Conservation (phyloP, 2,329 filamentous ascomycete genomes). For the Pestalotiopsis sp. region DNA sequence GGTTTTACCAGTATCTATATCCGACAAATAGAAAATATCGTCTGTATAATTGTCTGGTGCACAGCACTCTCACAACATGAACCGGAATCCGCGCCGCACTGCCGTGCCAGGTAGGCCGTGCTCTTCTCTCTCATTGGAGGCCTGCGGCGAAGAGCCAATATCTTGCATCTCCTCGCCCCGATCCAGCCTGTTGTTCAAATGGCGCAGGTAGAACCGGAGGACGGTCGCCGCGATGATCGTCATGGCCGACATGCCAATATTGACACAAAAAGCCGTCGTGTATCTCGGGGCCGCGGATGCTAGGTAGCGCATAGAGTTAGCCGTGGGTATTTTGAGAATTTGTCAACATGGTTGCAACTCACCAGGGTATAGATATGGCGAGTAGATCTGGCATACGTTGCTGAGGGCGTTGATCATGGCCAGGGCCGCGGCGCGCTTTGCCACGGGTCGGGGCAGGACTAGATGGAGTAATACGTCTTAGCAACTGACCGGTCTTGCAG, state of each 20-base stretch:
- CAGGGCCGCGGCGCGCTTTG: constrained; percentile 9
- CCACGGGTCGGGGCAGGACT: constrained; percentile 10
- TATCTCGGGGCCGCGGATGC: constrained; percentile 9
- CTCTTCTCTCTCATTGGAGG: constrained; percentile 1
- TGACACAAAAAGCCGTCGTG: constrained; percentile 5
- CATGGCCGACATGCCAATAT: constrained; percentile 11
- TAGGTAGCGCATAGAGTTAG: background rate
- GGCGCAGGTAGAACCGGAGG: constrained; percentile 1
- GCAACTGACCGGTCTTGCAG: background rate
- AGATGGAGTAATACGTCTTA: background rate
- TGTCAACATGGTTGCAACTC: background rate
- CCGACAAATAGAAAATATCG: background rate
- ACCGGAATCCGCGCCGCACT: constrained; percentile 2
- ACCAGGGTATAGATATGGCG: constrained; percentile 9
- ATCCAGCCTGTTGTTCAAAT: constrained; percentile 2
- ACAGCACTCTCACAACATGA: background rate
- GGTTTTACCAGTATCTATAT: background rate
- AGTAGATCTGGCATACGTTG: constrained; percentile 10
- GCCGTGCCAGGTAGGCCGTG: constrained; percentile 4
- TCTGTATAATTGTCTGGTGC: background rate
- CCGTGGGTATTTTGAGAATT: background rate
- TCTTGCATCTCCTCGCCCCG: background rate
- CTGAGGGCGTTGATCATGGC: constrained; percentile 7
- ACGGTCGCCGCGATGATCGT: constrained; percentile 1
- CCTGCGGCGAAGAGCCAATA: background rate